Base-by-base conservation (phyloP, 208 protist genomes). In the Leishmania gerbilli region DNA sequence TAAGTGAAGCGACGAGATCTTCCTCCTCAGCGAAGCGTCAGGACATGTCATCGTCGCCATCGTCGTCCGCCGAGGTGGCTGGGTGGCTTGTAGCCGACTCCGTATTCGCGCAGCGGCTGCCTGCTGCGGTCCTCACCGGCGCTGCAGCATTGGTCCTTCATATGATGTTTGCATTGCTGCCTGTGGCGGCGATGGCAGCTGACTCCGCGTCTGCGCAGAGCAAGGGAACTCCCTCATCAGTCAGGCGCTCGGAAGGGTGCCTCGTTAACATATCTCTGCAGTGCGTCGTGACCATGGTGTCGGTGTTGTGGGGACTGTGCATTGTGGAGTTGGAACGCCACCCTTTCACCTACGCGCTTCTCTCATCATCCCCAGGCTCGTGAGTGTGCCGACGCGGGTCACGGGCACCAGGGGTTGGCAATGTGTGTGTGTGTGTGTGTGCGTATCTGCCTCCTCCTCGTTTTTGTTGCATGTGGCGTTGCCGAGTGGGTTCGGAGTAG, bases 271-370 rank as follows among this genome's bases (percentile, higher is more conserved):
- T 95, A 24, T 87, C 86, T 11, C 77, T 93, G 79, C 91, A 96
- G 79, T 80, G 88, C 45, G 60, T 82, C 24, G 69, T 94, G 40
- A 92, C 90, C 40, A 17, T 84, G 0, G 82, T 85, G 13, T 94
- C 91, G 0, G 81, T 93, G 65, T 27, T 89, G 47, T 90, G 84
- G 82, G 88, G 84, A n/a, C 45, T 88, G 68, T 89, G 93, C 91
- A 81, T 88, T 21, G 47, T 87, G 17, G 75, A 84, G 47, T 42
- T 56, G 15, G 82, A 88, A 56, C 82, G 84, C 9, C 77, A 85
- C 76, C 77, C 82, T 19, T 81, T 78, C 0, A 65, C 77, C 6
- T 85, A 85, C 82, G 53, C 65, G 45, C 68, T 62, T 3, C 49
- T 84, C 37, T 27, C 17, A 27, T 27, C 40, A 31, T 53, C 24